Evolutionary conservation across 2,329 filamentous ascomycete genomes (phyloP).

Genomic region (Hymenoscyphus fructigenus): DNA sequence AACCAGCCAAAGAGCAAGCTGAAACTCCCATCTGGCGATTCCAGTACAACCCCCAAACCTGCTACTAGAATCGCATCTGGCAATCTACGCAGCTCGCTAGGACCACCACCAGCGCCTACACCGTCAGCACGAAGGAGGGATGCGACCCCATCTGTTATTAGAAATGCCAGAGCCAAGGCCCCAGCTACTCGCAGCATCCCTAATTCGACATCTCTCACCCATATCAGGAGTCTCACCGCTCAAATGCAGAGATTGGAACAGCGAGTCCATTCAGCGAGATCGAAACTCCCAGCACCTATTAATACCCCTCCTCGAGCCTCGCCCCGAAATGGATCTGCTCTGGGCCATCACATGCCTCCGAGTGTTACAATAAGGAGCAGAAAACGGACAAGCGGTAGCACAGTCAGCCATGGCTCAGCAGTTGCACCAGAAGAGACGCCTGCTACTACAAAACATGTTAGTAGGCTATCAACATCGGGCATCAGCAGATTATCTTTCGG

Average conservation of each 20-base stretch:
- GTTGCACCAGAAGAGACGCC: constrained; percentile 34
- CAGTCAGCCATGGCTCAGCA: constrained; percentile 33
- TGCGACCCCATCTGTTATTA: constrained; percentile 38
- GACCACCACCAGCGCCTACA: constrained; percentile 23
- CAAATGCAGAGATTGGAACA: constrained; percentile 98
- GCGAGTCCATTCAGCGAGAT: constrained; percentile 85
- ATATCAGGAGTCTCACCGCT: constrained; percentile 89
- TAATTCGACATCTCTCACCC: constrained; percentile 72
- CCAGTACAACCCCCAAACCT: constrained; percentile 54
- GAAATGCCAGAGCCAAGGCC: constrained; percentile 44
- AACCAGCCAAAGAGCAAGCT: constrained; percentile 44
- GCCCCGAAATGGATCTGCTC: constrained; percentile 55
- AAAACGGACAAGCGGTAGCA: constrained; percentile 61
- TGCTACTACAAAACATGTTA: constrained; percentile 49
- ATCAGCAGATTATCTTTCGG: constrained; percentile 65
- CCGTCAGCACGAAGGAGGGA: constrained; percentile 27
- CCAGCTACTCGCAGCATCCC: constrained; percentile 44
- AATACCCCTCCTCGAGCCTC: constrained; percentile 77
- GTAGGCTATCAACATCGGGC: constrained; percentile 60
- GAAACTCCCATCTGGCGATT: constrained; percentile 55
- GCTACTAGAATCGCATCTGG: constrained; percentile 32
- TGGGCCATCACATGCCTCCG: constrained; percentile 50
- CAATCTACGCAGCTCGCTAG: constrained; percentile 29
- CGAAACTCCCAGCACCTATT: constrained; percentile 81
- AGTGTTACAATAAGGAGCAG: constrained; percentile 66